These are phyloP conservation scores for Acanthamoeba polyphaga DNA, from an alignment of 208 protist species.

Conservation along the genomic window DNA sequence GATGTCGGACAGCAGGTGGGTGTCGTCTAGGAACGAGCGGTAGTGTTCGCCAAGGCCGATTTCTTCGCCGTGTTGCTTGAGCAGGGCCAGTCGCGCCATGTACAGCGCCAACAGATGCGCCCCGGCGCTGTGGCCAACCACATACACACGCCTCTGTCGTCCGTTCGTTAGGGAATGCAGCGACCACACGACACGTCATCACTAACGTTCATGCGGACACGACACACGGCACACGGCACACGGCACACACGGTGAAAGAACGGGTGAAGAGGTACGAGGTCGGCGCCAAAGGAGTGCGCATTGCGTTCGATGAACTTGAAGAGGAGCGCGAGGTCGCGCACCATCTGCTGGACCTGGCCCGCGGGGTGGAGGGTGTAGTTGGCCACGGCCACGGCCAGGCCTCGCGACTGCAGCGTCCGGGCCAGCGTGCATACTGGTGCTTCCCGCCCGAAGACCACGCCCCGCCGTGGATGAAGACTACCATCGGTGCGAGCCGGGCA, in stretches of 20 bases:
- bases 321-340: conserved; percentile 50
- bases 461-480: conserved; percentile 51
- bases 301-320: conserved; percentile 31
- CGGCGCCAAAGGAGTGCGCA: background rate
- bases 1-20: conserved; percentile 26
- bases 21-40: background rate
- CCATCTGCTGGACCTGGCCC: conserved; percentile 47
- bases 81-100: conserved; percentile 17
- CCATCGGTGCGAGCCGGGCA: background rate
- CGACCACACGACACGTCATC: background rate
- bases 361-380: conserved; percentile 62
- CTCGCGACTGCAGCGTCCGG: conserved; percentile 11
- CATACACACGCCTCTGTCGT: background rate
- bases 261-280: background rate
- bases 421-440: conserved; percentile 47
- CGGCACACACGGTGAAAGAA: background rate
- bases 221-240: background rate
- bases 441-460: conserved; percentile 46
- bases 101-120: conserved; percentile 61
- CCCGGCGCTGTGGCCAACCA: conserved; percentile 58
- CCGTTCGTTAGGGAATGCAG: background rate
- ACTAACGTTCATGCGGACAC: no score
- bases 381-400: background rate
- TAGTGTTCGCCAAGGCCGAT: conserved; percentile 7
- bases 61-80: conserved; percentile 36